A percentile compares a stretch with the other conserved stretches of the same genome.
phyloP scores from a whole-genome alignment of 1,139 yeast genomes.

The Candida gigantensis region DNA sequence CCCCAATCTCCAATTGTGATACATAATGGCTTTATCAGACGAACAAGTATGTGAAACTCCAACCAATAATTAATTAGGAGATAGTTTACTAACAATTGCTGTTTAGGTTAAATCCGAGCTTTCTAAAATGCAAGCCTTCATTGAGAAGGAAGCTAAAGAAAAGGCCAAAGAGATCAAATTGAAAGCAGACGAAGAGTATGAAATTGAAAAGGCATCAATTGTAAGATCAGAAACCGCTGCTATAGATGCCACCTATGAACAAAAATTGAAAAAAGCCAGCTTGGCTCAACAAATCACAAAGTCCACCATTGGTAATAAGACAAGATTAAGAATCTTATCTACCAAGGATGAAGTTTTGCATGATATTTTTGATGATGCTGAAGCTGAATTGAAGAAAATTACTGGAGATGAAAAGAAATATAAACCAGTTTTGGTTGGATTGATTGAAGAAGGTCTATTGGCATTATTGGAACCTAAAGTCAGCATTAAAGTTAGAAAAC shows the following conservation, averaged over 20 bases:
- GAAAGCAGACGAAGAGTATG: slow-evolving; percentile 98
- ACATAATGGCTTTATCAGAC: slow-evolving; percentile 46
- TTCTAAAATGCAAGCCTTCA: slow-evolving; percentile 97
- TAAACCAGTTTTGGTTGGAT: slow-evolving; percentile 67
- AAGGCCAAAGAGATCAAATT: slow-evolving; percentile 94
- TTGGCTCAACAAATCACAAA: slow-evolving; percentile 94
- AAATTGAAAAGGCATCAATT: slow-evolving; percentile 92
- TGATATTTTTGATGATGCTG: slow-evolving; percentile 72
- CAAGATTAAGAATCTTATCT: slow-evolving; percentile 84
- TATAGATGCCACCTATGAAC: slow-evolving; percentile 78
- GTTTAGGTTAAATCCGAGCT: slow-evolving; percentile 88
- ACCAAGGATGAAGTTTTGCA: slow-evolving; percentile 83
- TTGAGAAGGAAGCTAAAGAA: slow-evolving; percentile 98
- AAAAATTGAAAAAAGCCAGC: slow-evolving; percentile 85
- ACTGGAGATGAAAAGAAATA: slow-evolving; percentile 54
- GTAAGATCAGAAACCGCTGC: slow-evolving; percentile 91
- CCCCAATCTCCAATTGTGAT: slow-evolving; percentile 4
- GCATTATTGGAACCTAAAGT: slow-evolving; percentile 74
- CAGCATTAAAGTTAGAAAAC: slow-evolving; percentile 65
- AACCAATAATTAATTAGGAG: too few relatives aligned
- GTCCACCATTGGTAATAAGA: slow-evolving; percentile 93
- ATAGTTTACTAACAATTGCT: neutral
- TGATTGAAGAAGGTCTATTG: slow-evolving; percentile 81
- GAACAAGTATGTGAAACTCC: slow-evolving; percentile 54
- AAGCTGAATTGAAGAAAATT: slow-evolving; percentile 57